Evolutionary conservation across 2,329 filamentous ascomycete species (phyloP).

Genomic region (Mycosphaerella sp.): DNA sequence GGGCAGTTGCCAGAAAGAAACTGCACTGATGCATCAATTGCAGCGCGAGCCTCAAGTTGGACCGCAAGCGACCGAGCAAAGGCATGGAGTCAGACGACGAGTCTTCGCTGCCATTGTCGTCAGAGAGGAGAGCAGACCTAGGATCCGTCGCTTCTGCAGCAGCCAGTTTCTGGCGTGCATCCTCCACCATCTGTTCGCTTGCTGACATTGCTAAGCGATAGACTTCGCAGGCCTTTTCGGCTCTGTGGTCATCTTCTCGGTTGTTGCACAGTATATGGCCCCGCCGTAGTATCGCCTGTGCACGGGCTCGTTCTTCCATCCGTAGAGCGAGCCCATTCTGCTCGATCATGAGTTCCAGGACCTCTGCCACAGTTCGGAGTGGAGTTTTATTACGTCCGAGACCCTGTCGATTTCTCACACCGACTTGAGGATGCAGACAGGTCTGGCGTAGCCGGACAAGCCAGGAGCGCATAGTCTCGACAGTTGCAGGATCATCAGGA

Average conservation of each 20-base stretch:
- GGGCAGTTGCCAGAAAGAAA: constrained; percentile 79
- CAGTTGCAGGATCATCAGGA: constrained; percentile 48
- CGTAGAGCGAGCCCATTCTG: constrained; percentile 64
- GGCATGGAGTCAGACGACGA: constrained; percentile 23
- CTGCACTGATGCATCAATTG: constrained; percentile 74
- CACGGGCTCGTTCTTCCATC: constrained; percentile 60
- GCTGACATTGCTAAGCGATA: constrained; percentile 52
- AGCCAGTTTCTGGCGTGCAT: constrained; percentile 58
- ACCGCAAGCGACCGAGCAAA: constrained; percentile 38
- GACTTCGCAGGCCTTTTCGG: constrained; percentile 60
- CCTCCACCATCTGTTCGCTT: constrained; percentile 48
- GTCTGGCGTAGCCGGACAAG: constrained; percentile 72
- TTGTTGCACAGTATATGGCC: constrained; percentile 78
- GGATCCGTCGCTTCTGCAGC: constrained; percentile 38
- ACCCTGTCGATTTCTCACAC: constrained; percentile 57
- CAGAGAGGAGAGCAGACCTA: constrained; percentile 3
- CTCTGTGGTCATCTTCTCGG: constrained; percentile 46
- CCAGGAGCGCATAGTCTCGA: constrained; percentile 73
- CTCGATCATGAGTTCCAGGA: constrained; percentile 86
- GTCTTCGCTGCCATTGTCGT: constrained; percentile 34
- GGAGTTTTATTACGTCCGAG: constrained; percentile 56
- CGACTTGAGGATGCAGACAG: constrained; percentile 79
- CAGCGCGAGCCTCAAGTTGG: constrained; percentile 63
- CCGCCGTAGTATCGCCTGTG: constrained; percentile 59
- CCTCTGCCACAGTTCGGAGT: constrained; percentile 75